These are phyloP conservation scores for Fusarium globosum DNA, from an alignment of 2,329 filamentous ascomycete species.

Conservation along the genomic window DNA sequence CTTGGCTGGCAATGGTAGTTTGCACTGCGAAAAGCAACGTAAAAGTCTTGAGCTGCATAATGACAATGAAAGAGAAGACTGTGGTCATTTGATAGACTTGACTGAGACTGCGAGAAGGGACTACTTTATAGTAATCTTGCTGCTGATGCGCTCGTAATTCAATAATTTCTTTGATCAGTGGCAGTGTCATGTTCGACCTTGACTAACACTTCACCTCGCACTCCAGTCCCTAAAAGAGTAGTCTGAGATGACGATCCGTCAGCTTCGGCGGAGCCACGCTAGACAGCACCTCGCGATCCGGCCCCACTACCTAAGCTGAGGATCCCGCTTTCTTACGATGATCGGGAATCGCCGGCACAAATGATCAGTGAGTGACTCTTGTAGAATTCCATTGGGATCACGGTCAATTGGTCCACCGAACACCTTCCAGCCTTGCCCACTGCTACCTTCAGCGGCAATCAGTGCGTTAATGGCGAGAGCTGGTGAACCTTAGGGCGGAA, in stretches of 20 bases:
- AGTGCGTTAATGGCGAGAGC: not conserved
- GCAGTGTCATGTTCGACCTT: not conserved
- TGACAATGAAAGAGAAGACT: not conserved
- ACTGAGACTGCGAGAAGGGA: not conserved
- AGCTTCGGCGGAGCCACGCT: not conserved
- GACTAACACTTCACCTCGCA: not conserved
- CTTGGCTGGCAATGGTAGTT: not conserved
- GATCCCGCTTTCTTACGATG: not conserved
- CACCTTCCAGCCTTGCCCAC: not conserved
- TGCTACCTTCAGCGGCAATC: not conserved
- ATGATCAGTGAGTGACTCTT: not conserved
- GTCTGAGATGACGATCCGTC: not conserved
- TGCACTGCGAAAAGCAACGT: not conserved
- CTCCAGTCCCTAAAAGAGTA: not conserved
- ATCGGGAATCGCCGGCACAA: not conserved
- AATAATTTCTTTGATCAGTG: not conserved
- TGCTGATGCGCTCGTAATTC: not conserved
- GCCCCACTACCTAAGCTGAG: not conserved
- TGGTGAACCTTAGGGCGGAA: not conserved
- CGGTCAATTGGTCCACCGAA: too few species aligned
- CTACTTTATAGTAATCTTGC: not conserved
- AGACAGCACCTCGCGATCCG: not conserved
- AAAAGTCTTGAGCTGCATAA: not conserved
- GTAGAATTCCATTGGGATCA: accelerated
- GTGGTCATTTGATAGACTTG: too few species aligned